Conservation (phyloP, 2,329 filamentous ascomycete species). For the Claviceps maximensis region DNA sequence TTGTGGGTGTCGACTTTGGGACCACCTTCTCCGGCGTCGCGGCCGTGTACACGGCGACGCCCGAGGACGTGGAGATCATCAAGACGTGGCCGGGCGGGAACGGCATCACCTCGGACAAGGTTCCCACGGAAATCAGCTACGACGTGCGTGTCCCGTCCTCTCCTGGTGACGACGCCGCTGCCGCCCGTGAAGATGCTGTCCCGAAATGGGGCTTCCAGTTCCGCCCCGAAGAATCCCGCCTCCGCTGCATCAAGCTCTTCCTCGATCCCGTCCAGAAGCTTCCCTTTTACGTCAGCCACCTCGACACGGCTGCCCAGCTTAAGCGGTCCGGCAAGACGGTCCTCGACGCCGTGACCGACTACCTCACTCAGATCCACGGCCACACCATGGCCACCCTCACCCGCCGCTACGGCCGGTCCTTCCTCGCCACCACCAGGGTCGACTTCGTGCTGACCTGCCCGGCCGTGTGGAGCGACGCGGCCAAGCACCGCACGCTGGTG, state of each 20-base stretch:
- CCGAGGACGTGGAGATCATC: conserved; percentile 72
- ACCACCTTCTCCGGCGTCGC: conserved; percentile 74
- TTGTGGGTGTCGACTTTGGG: conserved; percentile 71
- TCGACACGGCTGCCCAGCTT: conserved; percentile 66
- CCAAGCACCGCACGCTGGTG: conserved; percentile 70
- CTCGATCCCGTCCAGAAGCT: conserved; percentile 70
- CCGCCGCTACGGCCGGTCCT: conserved; percentile 61
- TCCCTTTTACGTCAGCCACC: conserved; percentile 65
- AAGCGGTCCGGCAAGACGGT: conserved; percentile 63
- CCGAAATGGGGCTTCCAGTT: conserved; percentile 76
- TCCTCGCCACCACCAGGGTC: conserved; percentile 62
- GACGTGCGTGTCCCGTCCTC: conserved; percentile 18
- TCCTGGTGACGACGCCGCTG: conserved; percentile 14
- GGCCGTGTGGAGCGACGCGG: conserved; percentile 73
- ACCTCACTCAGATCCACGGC: conserved; percentile 60
- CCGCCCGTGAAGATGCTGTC: conserved; percentile 33
- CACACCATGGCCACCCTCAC: conserved; percentile 71
- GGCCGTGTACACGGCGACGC: conserved; percentile 60
- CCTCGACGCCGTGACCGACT: conserved; percentile 67
- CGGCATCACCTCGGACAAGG: conserved; percentile 79
- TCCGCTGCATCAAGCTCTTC: conserved; percentile 76
- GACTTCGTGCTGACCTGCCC: conserved; percentile 73
- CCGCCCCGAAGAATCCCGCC: conserved; percentile 59
- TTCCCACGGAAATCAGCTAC: conserved; percentile 66
- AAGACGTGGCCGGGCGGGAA: conserved; percentile 77